A percentile compares a stretch with the other conserved stretches of the same genome.
phyloP scores from a whole-genome alignment of 2,329 filamentous ascomycete species.

The Ophioceras dolichostomum region DNA sequence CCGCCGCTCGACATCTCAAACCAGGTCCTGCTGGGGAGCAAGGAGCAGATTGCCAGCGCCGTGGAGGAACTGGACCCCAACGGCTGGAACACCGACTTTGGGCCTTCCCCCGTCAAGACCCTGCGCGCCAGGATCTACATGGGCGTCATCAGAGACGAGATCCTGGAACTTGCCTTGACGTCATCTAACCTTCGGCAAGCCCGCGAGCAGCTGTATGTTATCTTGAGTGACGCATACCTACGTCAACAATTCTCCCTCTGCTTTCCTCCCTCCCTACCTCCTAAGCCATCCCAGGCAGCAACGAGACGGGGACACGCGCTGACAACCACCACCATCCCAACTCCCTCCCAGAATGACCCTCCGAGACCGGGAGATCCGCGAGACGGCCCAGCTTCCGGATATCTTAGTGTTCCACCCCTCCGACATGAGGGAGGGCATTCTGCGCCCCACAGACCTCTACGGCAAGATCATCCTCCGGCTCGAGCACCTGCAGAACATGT shows the following conservation, averaged over 20 bases:
- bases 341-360: not conserved
- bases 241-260: not conserved
- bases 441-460: slow-evolving; percentile 21
- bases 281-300: no score
- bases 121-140: slow-evolving; percentile 32
- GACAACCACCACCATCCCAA: no score
- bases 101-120: slow-evolving; percentile 29
- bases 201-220: not conserved
- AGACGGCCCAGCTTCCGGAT: slow-evolving; percentile 19
- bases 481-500: slow-evolving; percentile 42
- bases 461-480: slow-evolving; percentile 32
- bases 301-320: no score
- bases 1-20: slow-evolving; percentile 42
- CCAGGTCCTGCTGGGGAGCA: slow-evolving; percentile 27
- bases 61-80: slow-evolving; percentile 28
- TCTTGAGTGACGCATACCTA: no score
- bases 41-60: slow-evolving; percentile 24
- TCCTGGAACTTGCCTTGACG: slow-evolving; percentile 39
- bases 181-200: slow-evolving; percentile 13
- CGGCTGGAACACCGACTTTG: slow-evolving; percentile 37
- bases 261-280: not conserved
- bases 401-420: slow-evolving; percentile 24
- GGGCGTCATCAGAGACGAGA: slow-evolving; percentile 40
- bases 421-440: slow-evolving; percentile 20
- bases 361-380: slow-evolving; percentile 19